Conservation (phyloP, 177 flowering plant genomes). For the Vitis hybrid region DNA sequence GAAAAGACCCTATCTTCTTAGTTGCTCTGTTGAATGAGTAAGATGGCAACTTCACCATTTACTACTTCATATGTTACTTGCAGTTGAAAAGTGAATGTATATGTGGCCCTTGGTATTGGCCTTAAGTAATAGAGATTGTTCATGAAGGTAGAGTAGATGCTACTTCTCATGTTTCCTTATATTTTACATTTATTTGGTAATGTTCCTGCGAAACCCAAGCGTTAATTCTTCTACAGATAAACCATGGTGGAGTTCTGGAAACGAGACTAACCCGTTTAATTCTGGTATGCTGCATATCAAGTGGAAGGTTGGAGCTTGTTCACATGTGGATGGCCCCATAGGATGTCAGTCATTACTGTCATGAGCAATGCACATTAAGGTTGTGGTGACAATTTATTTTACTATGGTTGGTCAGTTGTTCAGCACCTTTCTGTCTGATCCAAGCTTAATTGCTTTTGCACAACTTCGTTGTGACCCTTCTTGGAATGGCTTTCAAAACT, state of each 20-base stretch:
- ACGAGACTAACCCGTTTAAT: conserved; percentile 73
- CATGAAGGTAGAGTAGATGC: conserved; percentile 61
- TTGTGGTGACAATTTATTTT: conserved; percentile 14
- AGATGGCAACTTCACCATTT: not conserved
- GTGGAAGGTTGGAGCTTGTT: conserved; percentile 93
- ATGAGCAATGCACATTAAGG: conserved; percentile 96
- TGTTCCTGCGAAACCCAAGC: not conserved
- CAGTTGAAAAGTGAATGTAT: conserved; percentile 82
- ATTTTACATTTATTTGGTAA: not conserved
- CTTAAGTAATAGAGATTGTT: conserved; percentile 73
- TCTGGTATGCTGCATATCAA: conserved; percentile 88
- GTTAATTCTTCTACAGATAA: conserved; percentile 49
- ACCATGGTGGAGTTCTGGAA: conserved; percentile 81
- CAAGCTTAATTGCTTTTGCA: conserved; percentile 93
- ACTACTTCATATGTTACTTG: conserved; percentile 23
- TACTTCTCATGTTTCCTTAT: not conserved
- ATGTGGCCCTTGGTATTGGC: conserved; percentile 98
- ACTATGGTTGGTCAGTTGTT: conserved; percentile 73
- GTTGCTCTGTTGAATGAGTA: not conserved
- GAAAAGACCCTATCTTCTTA: not conserved
- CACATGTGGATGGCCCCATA: conserved; percentile 90
- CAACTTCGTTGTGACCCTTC: conserved; percentile 83
- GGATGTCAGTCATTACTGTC: conserved; percentile 96
- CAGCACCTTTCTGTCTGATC: conserved; percentile 90
- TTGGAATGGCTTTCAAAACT: too few relatives aligned